A percentile compares a stretch with the other conserved stretches of the same genome.
phyloP scores from a whole-genome alignment of 2,329 filamentous ascomycete species.

The Alternaria angustiovoidea region DNA sequence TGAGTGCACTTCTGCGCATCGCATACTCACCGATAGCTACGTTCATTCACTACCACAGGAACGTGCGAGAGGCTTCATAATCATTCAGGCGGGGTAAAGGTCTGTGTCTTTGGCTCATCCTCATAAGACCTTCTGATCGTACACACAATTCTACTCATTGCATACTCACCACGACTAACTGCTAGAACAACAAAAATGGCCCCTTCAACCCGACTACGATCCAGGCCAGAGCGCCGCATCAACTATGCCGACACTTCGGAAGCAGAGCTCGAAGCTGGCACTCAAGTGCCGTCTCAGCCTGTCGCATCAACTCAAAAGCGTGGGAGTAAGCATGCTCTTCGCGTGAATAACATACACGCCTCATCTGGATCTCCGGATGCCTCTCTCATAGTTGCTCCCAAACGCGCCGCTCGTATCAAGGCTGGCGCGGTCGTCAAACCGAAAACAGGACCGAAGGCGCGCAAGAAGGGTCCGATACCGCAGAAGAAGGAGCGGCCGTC shows the following conservation, averaged over 20 bases:
- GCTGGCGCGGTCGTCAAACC: constrained; percentile 3
- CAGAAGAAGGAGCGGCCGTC: constrained; percentile 14
- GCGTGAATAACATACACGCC: neutral
- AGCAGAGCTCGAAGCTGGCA: neutral
- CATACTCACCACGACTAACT: constrained; percentile 1
- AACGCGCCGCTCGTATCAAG: constrained; percentile 10
- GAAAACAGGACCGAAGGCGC: constrained; percentile 5
- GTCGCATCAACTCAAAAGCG: neutral
- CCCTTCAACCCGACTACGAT: constrained; percentile 16
- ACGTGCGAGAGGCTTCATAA: neutral
- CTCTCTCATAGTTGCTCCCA: neutral
- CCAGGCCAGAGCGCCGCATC: constrained; percentile 11
- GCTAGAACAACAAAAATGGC: constrained; percentile 18
- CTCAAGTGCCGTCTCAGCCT: neutral
- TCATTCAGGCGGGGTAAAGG: neutral
- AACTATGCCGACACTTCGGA: constrained; percentile 7
- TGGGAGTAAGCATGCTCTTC: neutral
- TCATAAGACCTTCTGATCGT: neutral
- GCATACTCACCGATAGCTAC: neutral
- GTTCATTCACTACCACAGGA: neutral
- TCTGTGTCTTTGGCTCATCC: neutral
- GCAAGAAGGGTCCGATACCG: neutral
- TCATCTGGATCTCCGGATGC: neutral
- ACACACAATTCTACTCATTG: neutral
- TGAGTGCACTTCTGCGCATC: neutral